Conservation (phyloP, 202 grass and related monocot species). For the Schoenoplectus triqueter region DNA sequence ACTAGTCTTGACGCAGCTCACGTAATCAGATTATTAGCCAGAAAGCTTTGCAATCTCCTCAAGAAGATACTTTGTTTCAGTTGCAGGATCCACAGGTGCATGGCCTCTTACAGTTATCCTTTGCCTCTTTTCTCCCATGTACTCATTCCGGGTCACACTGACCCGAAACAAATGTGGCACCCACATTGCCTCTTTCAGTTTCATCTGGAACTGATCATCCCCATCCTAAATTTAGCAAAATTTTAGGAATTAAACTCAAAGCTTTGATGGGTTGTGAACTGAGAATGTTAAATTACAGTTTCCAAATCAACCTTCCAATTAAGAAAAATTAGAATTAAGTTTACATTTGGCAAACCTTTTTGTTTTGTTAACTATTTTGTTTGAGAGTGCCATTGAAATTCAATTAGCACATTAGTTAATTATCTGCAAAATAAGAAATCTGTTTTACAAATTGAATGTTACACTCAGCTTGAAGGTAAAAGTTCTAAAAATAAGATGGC, state of each 20-base stretch:
- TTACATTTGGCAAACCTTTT: neutral
- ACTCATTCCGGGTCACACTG: conserved; percentile 64
- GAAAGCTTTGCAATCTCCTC: conserved; percentile 82
- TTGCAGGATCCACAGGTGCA: conserved; percentile 57
- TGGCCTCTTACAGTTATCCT: conserved; percentile 77
- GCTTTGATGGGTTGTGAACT: neutral
- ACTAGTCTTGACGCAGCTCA: neutral
- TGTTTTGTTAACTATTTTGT: neutral
- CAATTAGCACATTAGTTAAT: neutral
- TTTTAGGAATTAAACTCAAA: neutral
- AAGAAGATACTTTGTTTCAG: conserved; percentile 71
- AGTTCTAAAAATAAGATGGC: neutral
- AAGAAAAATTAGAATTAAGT: neutral
- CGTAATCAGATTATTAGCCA: conserved; percentile 33
- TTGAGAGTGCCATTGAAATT: neutral
- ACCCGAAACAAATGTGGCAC: conserved; percentile 79
- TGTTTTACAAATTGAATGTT: neutral
- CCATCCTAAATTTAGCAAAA: conserved; percentile 58
- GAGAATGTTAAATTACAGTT: neutral
- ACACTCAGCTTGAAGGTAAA: neutral
- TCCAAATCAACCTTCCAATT: neutral
- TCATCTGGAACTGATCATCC: conserved; percentile 72
- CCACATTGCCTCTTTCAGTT: conserved; percentile 87
- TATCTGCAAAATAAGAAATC: neutral
- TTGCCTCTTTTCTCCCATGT: conserved; percentile 86